A percentile compares a stretch with the other conserved stretches of the same genome.
These are phyloP conservation scores for Trichoderma simmonsii DNA, from an alignment of 2,329 filamentous ascomycete genomes.

Conservation along the genomic window DNA sequence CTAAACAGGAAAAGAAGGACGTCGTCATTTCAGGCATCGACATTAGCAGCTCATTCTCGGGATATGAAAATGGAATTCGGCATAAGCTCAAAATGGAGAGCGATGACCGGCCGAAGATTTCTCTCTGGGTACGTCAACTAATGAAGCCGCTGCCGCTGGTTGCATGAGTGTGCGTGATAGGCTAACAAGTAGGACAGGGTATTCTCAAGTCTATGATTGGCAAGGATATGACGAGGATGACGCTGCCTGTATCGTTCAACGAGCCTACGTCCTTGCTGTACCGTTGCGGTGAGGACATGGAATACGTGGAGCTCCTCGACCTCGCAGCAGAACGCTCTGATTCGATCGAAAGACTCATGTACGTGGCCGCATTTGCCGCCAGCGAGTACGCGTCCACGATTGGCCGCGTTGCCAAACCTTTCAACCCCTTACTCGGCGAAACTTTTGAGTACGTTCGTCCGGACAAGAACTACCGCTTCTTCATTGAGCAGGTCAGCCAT, in stretches of 20 bases:
- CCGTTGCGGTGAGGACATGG: slow-evolving; percentile 95
- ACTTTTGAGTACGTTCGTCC: slow-evolving; percentile 95
- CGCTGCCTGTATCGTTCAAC: slow-evolving; percentile 95
- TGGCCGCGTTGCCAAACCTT: slow-evolving; percentile 93
- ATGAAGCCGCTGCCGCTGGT: background rate
- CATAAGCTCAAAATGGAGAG: slow-evolving; percentile 81
- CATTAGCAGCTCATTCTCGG: slow-evolving; percentile 75
- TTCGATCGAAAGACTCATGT: slow-evolving; percentile 87
- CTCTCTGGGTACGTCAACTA: slow-evolving; percentile 75
- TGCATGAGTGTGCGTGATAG: background rate
- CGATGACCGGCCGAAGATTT: slow-evolving; percentile 90
- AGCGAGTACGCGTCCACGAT: slow-evolving; percentile 97
- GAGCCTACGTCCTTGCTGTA: slow-evolving; percentile 95
- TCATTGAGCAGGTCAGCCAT: slow-evolving; percentile 97
- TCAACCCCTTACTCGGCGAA: slow-evolving; percentile 93
- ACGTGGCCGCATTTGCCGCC: slow-evolving; percentile 91
- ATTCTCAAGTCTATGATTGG: slow-evolving; percentile 99
- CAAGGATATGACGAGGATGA: slow-evolving; percentile 99
- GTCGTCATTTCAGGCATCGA: slow-evolving; percentile 49
- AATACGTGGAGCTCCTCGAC: slow-evolving; percentile 91
- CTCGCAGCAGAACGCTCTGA: slow-evolving; percentile 80
- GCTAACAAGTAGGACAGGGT: slow-evolving; percentile 52
- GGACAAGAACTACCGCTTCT: slow-evolving; percentile 97
- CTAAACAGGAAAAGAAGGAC: slow-evolving; percentile 42
- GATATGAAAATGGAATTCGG: slow-evolving; percentile 87